Conservation (phyloP, 2,329 filamentous ascomycete genomes). For the Alternaria hordeiaustralica region DNA sequence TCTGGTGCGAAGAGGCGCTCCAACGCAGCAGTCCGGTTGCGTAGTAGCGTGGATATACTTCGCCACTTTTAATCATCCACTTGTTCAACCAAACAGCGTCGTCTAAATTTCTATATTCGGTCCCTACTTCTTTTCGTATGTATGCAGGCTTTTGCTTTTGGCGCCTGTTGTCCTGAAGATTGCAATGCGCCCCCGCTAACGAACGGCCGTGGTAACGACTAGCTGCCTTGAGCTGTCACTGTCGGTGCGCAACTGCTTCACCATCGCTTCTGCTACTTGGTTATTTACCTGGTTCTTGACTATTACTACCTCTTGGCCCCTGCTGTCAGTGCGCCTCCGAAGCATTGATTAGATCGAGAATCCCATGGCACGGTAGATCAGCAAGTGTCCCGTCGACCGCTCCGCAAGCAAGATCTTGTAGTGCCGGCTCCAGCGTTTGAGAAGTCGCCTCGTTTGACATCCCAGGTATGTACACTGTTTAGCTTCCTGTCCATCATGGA, state of each 20-base stretch:
- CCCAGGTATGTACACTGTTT: constrained; percentile 38
- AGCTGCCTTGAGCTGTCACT: constrained; percentile 35
- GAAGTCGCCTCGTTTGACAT: constrained; percentile 35
- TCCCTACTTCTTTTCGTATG: constrained; percentile 39
- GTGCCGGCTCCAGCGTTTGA: constrained; percentile 48
- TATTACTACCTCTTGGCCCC: constrained; percentile 33
- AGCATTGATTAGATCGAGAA: constrained; percentile 36
- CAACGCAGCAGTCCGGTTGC: constrained; percentile 33
- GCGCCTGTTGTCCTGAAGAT: constrained; percentile 32
- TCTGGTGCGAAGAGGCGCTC: constrained; percentile 35
- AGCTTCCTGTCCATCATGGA: constrained; percentile 21
- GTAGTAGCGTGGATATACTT: constrained; percentile 43
- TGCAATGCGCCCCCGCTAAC: constrained; percentile 34
- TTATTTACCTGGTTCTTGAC: constrained; percentile 27
- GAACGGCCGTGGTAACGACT: constrained; percentile 26
- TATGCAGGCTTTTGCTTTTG: constrained; percentile 41
- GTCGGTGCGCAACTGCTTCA: constrained; percentile 35
- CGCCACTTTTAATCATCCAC: constrained; percentile 50
- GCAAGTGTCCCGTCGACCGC: constrained; percentile 40
- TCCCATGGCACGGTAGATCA: constrained; percentile 44
- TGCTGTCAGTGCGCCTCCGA: constrained; percentile 36
- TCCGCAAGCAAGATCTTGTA: constrained; percentile 39
- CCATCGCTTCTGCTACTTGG: constrained; percentile 22
- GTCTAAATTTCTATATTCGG: constrained; percentile 39
- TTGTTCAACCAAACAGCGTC: constrained; percentile 43